A percentile compares a stretch with the other conserved stretches of the same genome.
Evolutionary conservation across 305 asterid species (phyloP).

Genomic region (Solanum hybrid): DNA sequence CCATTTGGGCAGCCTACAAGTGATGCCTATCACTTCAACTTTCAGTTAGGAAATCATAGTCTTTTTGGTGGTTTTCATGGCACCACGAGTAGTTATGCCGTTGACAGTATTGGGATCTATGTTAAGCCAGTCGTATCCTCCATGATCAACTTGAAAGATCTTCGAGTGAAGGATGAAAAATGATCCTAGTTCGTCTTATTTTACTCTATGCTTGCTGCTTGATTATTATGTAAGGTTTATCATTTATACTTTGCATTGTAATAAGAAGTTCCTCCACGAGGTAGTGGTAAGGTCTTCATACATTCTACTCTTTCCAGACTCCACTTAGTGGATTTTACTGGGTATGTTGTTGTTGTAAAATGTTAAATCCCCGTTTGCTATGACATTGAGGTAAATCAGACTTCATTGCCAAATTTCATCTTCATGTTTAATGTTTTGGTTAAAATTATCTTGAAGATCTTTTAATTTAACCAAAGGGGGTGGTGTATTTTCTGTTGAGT

Average conservation of each 20-base stretch:
- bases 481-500: background rate
- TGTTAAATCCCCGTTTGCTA: background rate
- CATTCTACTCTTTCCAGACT: too few species aligned
- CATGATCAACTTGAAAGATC: background rate
- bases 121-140: background rate
- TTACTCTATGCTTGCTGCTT: background rate
- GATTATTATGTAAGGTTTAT: background rate
- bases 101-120: background rate
- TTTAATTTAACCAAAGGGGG: background rate
- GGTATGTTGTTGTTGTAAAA: background rate
- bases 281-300: background rate
- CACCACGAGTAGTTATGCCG: rapidly evolving
- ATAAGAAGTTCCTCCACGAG: background rate
- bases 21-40: background rate
- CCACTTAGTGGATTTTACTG: rapidly evolving
- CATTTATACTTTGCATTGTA: background rate
- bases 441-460: background rate
- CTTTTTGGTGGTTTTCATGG: conserved; percentile 2
- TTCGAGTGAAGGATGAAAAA: background rate
- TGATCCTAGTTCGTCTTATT: background rate
- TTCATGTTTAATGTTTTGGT: background rate
- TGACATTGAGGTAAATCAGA: background rate
- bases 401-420: background rate
- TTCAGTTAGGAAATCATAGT: background rate
- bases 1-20: background rate